phyloP scores from a whole-genome alignment of 2,329 filamentous ascomycete species.

The Verruconis gallopava region DNA sequence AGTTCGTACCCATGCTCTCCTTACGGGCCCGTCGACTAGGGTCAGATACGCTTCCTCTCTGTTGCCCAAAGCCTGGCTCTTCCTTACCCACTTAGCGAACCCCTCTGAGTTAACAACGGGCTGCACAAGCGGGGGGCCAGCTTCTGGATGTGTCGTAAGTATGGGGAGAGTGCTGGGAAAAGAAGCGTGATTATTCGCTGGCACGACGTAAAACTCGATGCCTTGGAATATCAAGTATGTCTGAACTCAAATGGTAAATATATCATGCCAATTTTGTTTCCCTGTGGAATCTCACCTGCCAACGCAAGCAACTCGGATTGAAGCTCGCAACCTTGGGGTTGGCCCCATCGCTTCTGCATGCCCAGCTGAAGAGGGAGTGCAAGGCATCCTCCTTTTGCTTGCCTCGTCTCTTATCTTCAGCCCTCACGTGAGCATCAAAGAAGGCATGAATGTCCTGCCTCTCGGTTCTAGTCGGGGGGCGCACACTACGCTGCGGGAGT shows the following conservation, averaged over 20 bases:
- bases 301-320: conserved; percentile 89
- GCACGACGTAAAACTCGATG: conserved; percentile 50
- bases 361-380: conserved; percentile 8
- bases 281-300: conserved; percentile 56
- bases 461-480: conserved; percentile 31
- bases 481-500: conserved; percentile 46
- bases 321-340: conserved; percentile 44
- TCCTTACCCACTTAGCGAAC: conserved; percentile 30
- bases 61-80: conserved; percentile 12
- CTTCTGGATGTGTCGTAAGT: conserved; percentile 44
- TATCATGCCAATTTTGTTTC: background rate
- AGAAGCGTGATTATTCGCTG: conserved; percentile 87
- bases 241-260: conserved; percentile 32
- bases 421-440: conserved; percentile 30
- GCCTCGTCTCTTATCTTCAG: conserved; percentile 44
- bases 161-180: conserved; percentile 83
- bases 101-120: conserved; percentile 11
- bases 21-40: conserved; percentile 63
- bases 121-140: conserved; percentile 11
- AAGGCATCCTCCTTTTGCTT: conserved; percentile 19
- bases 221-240: conserved; percentile 69
- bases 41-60: conserved; percentile 58
- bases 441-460: conserved; percentile 65
- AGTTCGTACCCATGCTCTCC: conserved; percentile 64
- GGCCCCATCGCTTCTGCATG: background rate